phyloP scores from a whole-genome alignment of 768 basidiomycete genomes.

The Phaeotremella fagi region DNA sequence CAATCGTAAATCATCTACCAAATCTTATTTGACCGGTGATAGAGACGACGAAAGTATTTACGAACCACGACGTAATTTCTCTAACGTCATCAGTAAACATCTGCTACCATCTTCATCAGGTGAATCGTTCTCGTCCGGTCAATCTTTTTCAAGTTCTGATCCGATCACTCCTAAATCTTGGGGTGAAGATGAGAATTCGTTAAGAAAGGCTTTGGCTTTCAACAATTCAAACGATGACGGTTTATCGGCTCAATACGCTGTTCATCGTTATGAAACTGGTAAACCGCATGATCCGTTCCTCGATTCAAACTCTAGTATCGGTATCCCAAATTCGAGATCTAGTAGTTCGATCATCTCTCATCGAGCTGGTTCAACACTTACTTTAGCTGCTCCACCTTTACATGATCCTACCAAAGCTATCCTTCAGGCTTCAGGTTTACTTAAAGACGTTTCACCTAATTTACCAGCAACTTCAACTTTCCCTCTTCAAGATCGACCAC shows the following conservation, averaged over 20 bases:
- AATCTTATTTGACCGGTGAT: background rate
- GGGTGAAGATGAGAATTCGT: background rate
- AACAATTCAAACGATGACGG: background rate
- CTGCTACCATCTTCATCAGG: constrained; percentile 20
- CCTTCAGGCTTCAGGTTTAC: background rate
- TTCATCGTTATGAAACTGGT: background rate
- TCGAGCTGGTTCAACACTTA: background rate
- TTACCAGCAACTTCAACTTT: background rate
- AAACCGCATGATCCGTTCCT: background rate
- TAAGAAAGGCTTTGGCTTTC: background rate
- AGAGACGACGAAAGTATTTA: background rate
- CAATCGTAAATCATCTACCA: background rate
- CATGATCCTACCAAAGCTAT: background rate
- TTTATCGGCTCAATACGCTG: background rate
- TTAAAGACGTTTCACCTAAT: background rate
- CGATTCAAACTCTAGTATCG: background rate
- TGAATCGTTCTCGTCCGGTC: constrained; percentile 14
- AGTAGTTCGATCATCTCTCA: background rate
- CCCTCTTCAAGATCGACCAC: constrained; percentile 14
- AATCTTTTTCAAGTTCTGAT: constrained; percentile 1
- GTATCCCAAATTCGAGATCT: background rate
- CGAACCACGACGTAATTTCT: constrained; percentile 3
- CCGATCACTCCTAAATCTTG: constrained; percentile 1
- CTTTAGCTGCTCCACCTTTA: background rate
- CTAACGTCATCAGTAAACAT: constrained; percentile 4